A percentile compares a stretch with the other conserved stretches of the same genome.
These are phyloP conservation scores for Phialophora chinensis DNA, from an alignment of 2,329 filamentous ascomycete genomes.

Conservation along the genomic window DNA sequence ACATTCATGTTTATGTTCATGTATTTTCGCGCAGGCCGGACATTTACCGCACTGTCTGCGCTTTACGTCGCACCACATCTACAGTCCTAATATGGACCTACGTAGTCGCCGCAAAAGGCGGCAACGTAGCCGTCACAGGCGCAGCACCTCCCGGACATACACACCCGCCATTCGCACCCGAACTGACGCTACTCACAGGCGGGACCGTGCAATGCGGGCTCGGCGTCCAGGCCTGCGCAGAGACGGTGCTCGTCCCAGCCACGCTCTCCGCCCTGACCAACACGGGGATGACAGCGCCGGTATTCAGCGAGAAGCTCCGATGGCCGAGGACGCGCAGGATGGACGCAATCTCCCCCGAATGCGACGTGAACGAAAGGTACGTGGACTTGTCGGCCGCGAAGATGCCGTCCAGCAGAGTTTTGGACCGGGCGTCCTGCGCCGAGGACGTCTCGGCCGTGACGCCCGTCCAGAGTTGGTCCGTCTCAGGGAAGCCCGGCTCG, in stretches of 20 bases:
- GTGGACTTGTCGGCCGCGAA: slow-evolving; percentile 55
- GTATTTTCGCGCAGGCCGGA: background rate
- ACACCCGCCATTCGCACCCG: slow-evolving; percentile 27
- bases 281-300: slow-evolving; percentile 59
- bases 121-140: slow-evolving; percentile 28
- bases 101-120: slow-evolving; percentile 21
- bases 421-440: slow-evolving; percentile 55
- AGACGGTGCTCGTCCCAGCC: slow-evolving; percentile 26
- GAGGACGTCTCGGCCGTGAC: slow-evolving; percentile 56
- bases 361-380: slow-evolving; percentile 62
- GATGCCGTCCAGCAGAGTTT: slow-evolving; percentile 59
- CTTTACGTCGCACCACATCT: background rate
- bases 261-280: slow-evolving; percentile 52
- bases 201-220: slow-evolving; percentile 36
- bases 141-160: slow-evolving; percentile 33
- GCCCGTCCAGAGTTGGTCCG: slow-evolving; percentile 60
- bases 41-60: background rate
- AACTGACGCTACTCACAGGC: slow-evolving; percentile 32
- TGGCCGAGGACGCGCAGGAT: slow-evolving; percentile 57
- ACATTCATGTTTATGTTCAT: background rate
- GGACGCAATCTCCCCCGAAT: slow-evolving; percentile 64
- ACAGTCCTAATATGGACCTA: background rate
- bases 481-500: slow-evolving; percentile 60
- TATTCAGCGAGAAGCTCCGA: slow-evolving; percentile 54
- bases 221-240: slow-evolving; percentile 29